Evolutionary conservation across 2,329 filamentous ascomycete genomes (phyloP), one percentile per base, ranked within the genome.

Genomic region (Fulvia fulva): DNA sequence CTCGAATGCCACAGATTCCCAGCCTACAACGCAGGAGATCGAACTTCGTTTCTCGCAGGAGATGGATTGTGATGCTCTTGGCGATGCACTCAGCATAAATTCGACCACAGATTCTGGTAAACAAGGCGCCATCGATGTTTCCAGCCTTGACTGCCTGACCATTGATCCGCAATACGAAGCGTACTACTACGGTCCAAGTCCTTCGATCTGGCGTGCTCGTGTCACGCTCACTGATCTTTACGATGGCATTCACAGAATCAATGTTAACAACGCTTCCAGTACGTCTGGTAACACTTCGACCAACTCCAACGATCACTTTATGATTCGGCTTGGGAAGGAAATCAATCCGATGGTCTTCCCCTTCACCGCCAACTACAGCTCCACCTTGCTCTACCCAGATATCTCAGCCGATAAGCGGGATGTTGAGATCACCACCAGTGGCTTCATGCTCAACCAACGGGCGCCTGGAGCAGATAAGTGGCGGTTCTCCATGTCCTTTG

Each of bases 401-500:
- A 56, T 58, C 16, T 60, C 55, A 9, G 26, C 47, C 6, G 43
- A 46, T 5, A 68, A 69, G 57, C 63, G 68, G 1, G 67, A 68
- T 47, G 58, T 47, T n/a, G 58, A 60, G 16, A 67, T 68, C 12
- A 66, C 71, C 1, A 72, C 78, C 16, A 76, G 76, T 3, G 72
- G 67, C 44, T 75, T 81, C 44, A 80, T 75, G 51, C 73, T 87
- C 55, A 74, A 78, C n/a, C 85, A 87, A 64, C 77, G 78, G 55
- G 85, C 85, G 5, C 73, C 83, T 8, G 85, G 85, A 22, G 85
- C 85, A 8, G 81, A 84, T 65, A 79, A 80, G 63, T 87, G 81
- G 74, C 82, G 85, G 9, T 87, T 85, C 67, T 83, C 82, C 19
- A 80, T 81, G 30, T 84, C 84, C 58, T 88, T 81, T 77, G 84